These are phyloP conservation scores for Trichoderma sp. DNA, from an alignment of 2,329 filamentous ascomycete genomes.

Conservation along the genomic window DNA sequence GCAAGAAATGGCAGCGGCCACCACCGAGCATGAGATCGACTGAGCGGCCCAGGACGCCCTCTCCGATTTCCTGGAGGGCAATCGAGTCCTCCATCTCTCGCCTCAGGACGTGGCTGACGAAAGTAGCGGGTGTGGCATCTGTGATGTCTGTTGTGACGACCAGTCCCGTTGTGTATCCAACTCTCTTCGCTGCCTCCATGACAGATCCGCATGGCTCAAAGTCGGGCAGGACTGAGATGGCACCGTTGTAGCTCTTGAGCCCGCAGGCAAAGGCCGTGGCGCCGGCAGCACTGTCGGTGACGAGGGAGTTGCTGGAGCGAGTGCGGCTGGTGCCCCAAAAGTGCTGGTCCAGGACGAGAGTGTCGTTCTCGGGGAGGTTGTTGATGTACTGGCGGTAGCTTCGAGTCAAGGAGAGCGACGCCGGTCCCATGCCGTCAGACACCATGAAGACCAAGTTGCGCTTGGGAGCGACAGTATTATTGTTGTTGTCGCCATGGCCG, in stretches of 20 bases:
- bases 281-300: constrained; percentile 95
- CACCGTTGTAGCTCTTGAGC: constrained; percentile 92
- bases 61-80: constrained; percentile 85
- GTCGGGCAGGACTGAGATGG: constrained; percentile 85
- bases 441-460: constrained; percentile 98
- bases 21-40: constrained; percentile 93
- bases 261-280: constrained; percentile 95
- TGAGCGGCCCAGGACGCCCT: constrained; percentile 79
- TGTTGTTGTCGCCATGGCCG: constrained; percentile 24
- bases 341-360: constrained; percentile 78
- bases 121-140: constrained; percentile 94
- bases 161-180: constrained; percentile 87
- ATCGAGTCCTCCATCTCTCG: constrained; percentile 85
- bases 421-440: constrained; percentile 96
- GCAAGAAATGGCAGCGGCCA: constrained; percentile 87
- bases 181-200: constrained; percentile 87
- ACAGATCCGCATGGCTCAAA: constrained; percentile 85
- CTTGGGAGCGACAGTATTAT: constrained; percentile 53
- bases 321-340: constrained; percentile 89
- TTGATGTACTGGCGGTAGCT: constrained; percentile 78
- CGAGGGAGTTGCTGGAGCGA: constrained; percentile 75
- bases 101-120: constrained; percentile 80
- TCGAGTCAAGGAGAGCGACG: constrained; percentile 81
- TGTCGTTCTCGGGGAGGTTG: constrained; percentile 69
- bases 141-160: constrained; percentile 95